Percentiles rank a stretch among this genome's conserved stretches.
phyloP scores from a whole-genome alignment of 2,329 filamentous ascomycete genomes.

The Aureobasidium sp. region DNA sequence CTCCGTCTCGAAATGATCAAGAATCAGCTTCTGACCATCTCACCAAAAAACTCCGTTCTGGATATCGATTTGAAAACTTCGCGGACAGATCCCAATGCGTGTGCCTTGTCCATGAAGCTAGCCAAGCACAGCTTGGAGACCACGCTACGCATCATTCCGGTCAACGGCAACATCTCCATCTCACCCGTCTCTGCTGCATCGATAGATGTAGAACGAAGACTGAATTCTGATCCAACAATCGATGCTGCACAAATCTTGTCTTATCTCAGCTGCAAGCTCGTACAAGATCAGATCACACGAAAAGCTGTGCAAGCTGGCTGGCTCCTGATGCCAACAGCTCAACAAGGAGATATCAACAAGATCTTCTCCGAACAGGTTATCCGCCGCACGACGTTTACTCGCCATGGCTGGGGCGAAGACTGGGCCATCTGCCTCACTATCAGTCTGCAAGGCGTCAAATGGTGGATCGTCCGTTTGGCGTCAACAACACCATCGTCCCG shows the following conservation, averaged over 20 bases:
- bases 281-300: constrained; percentile 53
- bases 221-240: constrained; percentile 55
- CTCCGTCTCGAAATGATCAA: constrained; percentile 62
- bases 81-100: constrained; percentile 55
- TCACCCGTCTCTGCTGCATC: constrained; percentile 44
- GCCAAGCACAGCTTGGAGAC: constrained; percentile 50
- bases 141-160: constrained; percentile 62
- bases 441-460: constrained; percentile 64
- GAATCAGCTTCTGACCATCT: constrained; percentile 48
- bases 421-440: constrained; percentile 69
- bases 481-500: constrained; percentile 18
- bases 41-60: constrained; percentile 50
- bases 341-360: constrained; percentile 47
- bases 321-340: constrained; percentile 40
- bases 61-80: constrained; percentile 51
- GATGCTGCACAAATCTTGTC: constrained; percentile 53
- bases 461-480: constrained; percentile 65
- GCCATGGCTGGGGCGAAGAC: constrained; percentile 58
- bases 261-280: constrained; percentile 51
- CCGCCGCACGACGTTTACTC: constrained; percentile 60
- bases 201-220: constrained; percentile 48
- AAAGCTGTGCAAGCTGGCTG: constrained; percentile 58
- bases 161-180: constrained; percentile 68
- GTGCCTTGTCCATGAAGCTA: constrained; percentile 60
- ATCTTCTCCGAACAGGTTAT: constrained; percentile 56